Evolutionary conservation across 2,329 filamentous ascomycete genomes (phyloP).

Genomic region (Colletotrichum chlorophyti): DNA sequence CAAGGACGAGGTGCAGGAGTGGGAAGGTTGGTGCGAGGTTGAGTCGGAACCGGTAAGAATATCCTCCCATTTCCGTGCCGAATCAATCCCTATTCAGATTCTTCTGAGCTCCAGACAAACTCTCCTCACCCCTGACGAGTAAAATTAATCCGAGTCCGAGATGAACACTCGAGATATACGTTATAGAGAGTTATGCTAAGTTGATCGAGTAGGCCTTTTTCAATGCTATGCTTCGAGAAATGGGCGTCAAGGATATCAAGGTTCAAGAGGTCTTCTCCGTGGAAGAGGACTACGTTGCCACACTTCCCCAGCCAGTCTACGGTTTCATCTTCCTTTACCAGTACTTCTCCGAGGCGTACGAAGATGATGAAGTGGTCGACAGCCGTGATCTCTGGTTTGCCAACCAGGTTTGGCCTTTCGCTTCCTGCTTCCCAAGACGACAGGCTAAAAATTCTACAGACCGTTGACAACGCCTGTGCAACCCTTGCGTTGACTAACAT

Average conservation of each 20-base stretch:
- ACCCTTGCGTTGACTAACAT: constrained; percentile 95
- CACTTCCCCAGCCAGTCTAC: constrained; percentile 76
- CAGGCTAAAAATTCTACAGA: constrained; percentile 52
- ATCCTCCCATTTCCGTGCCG: constrained; percentile 3
- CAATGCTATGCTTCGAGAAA: constrained; percentile 80
- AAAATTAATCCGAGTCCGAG: no score
- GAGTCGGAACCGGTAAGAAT: constrained; percentile 89
- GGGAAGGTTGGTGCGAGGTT: constrained; percentile 81
- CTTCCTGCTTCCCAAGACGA: not conserved
- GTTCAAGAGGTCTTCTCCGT: constrained; percentile 79
- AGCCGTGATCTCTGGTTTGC: constrained; percentile 84
- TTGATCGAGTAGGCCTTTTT: constrained; percentile 92
- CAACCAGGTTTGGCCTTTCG: constrained; percentile 69
- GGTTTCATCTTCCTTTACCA: constrained; percentile 91
- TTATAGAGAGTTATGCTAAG: no score
- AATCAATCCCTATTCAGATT: no score
- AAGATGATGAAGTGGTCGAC: constrained; percentile 54
- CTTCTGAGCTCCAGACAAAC: no score
- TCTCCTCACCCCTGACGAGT: no score
- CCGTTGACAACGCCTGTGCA: constrained; percentile 84
- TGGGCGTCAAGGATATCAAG: constrained; percentile 76
- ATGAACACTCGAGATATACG: no score
- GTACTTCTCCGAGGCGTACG: constrained; percentile 64
- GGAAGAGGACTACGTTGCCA: constrained; percentile 69
- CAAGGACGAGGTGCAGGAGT: constrained; percentile 61